Base-by-base conservation (phyloP, 805 yeast genomes). In the Yarrowia keelungensis region DNA sequence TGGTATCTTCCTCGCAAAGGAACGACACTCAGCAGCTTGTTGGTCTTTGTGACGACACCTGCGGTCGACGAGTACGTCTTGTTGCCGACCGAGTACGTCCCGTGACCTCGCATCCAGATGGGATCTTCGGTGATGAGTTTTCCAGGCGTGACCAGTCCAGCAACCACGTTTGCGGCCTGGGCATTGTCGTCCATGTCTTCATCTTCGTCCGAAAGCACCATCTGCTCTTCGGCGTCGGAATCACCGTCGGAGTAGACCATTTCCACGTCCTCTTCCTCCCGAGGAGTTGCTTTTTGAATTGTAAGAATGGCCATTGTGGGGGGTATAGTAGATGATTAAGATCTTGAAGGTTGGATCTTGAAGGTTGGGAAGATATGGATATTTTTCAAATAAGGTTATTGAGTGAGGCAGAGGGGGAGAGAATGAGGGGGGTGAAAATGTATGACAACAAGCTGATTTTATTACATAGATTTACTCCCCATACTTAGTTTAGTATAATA, bases 71-170 rank as follows among this genome's bases (percentile, higher is more conserved):
- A 89, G 77, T 86, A 92, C 0, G 97, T 92, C 73, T 84, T 81
- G 72, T 89, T 89, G 42, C 86, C 87, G 47, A 89, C 79, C 72
- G 88, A 86, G 77, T 92, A 95, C 0, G 98, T 95, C 7, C 99
- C 99, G 76, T 94, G 99, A 39, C 99, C 99, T 75, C 97, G 86
- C 99, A 95, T 95, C 98, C 98, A 95, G 2, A 89, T 84, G 8
- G 97, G 91, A 75, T 95, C 98, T 73, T 91, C 95, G 0, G 98
- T 95, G n/a, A 95, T 90, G 64, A 93, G 80, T 76, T 95, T 98
- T 10, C 99, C 99, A 0, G 99, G 99, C 0, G 98, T 92, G 19
- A 94, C 97, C 10, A 95, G 73, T 2, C 79, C 79, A 3, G 62
- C 54, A 22, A 49, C 71, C 16, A 54, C 70, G 35, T 41, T 19